Base-by-base conservation (phyloP, 805 yeast species). In the Starmerella vaccinii region DNA sequence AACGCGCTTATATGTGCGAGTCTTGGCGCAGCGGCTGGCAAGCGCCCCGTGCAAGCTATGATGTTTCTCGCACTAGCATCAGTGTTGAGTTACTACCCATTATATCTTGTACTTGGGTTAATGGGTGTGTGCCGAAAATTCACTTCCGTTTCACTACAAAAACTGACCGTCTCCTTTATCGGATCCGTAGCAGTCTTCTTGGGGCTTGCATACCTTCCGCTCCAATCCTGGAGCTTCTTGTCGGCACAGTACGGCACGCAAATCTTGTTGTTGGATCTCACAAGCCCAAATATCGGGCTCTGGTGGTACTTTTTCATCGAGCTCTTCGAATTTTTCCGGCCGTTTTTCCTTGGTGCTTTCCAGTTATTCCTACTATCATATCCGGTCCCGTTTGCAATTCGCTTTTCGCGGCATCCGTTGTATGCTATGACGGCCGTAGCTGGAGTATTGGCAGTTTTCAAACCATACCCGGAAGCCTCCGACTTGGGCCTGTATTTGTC, bases 291-390 rank as follows among this genome's bases (percentile, higher is more conserved):
- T 66, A 65, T 92, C 57, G 98, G 98, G 0, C 71, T 92, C 19
- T 92, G 99, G 99, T 92, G 99, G 99, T 92, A 92, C 69, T 80
- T 89, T 60, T 92, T 92, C 71, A 84, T 90, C 38, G 98, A 92
- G 66, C 84, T 92, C 78, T 92, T 92, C 68, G 92, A 83, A 49
- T 84, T 80, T 63, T 92, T 90, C 72, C 75, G 82, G 26, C 80
- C 85, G 19, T 88, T 92, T 61, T 92, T 84, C 71, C 69, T 81
- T 35, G 80, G 87, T 10, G 81, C 88, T 19, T 92, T 89, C 77
- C 89, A 88, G 61, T 61, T 89, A 42, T 87, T 81, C 66, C 67
- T 80, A 15, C 70, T 79, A 18, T 68, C 81, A 2, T 84, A 84
- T 63, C 72, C 81, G 3, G 53, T 84, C 1, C 97, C 97, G 15